These are phyloP conservation scores for Penicillium paneum DNA, from an alignment of 2,329 filamentous ascomycete species.

Conservation along the genomic window DNA sequence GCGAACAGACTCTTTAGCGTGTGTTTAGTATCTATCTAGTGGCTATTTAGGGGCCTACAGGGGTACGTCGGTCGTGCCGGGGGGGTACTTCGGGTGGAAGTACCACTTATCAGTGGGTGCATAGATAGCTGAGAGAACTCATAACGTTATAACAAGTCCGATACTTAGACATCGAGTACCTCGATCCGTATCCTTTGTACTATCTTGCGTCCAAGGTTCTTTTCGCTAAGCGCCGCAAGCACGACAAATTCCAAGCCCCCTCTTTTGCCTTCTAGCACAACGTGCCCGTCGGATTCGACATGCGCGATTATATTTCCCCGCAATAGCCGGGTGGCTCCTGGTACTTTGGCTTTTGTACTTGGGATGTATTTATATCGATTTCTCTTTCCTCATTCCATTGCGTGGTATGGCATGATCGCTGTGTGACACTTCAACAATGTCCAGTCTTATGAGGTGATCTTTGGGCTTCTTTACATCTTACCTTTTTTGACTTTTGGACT, in stretches of 20 bases:
- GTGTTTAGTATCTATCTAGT: too few species aligned
- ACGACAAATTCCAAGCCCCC: conserved; percentile 8
- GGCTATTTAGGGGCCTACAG: neutral
- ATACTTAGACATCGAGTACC: neutral
- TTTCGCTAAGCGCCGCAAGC: conserved; percentile 27
- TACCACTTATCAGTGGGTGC: neutral
- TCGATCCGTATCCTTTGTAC: neutral
- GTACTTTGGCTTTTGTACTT: neutral
- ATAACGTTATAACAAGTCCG: neutral
- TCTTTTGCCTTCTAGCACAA: neutral
- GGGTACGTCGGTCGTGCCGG: too few species aligned
- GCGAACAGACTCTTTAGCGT: neutral
- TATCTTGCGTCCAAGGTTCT: neutral
- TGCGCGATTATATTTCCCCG: conserved; percentile 11
- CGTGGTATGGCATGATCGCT: conserved; percentile 14
- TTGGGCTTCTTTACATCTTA: neutral
- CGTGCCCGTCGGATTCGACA: neutral
- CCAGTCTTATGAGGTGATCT: conserved; percentile 13
- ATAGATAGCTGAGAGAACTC: neutral
- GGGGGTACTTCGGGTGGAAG: neutral
- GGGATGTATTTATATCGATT: neutral
- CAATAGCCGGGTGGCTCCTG: conserved; percentile 4
- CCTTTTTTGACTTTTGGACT: neutral
- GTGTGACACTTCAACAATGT: conserved; percentile 9
- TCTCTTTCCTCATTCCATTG: conserved; percentile 1